Percentiles rank a stretch among this genome's conserved stretches.
Evolutionary conservation across 164 flowering plant genomes (phyloP).

Genomic region (Magnolia officinalis): DNA sequence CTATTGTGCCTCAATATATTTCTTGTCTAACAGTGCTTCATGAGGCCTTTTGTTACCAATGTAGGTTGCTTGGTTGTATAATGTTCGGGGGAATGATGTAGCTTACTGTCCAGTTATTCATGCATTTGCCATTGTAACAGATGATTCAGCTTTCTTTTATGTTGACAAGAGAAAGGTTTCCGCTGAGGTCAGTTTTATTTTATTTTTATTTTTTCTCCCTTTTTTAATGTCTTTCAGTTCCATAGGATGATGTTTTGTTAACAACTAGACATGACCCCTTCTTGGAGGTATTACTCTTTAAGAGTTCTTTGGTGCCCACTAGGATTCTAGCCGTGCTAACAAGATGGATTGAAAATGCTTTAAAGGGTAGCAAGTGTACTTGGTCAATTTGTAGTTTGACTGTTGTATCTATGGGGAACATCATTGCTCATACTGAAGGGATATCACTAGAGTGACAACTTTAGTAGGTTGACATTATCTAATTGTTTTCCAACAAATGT

Average conservation of each 20-base stretch:
- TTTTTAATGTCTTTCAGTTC: background rate
- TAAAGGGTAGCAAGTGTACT: too few relatives aligned
- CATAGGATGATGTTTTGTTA: background rate
- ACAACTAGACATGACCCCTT: background rate
- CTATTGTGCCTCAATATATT: background rate
- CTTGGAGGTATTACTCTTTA: background rate
- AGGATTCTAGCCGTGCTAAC: background rate
- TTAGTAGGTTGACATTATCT: background rate
- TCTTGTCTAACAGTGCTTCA: background rate
- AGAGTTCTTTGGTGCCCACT: background rate
- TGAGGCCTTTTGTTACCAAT: background rate
- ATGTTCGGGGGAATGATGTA: conserved; percentile 88
- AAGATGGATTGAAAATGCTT: too few relatives aligned
- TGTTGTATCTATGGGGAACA: too few relatives aligned
- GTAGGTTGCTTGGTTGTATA: conserved; percentile 98
- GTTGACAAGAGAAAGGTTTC: conserved; percentile 76
- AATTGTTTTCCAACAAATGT: background rate
- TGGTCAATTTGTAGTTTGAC: too few relatives aligned
- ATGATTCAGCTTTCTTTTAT: conserved; percentile 71
- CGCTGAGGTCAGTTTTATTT: conserved; percentile 54
- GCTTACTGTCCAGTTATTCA: conserved; percentile 90
- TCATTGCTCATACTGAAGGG: background rate
- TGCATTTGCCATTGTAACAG: conserved; percentile 83
- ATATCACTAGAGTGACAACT: background rate
- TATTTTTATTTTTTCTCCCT: too few relatives aligned